A percentile compares a stretch with the other conserved stretches of the same genome.
phyloP scores from a whole-genome alignment of 2,329 filamentous ascomycete species.

The Neopestalotiopsis sp. region DNA sequence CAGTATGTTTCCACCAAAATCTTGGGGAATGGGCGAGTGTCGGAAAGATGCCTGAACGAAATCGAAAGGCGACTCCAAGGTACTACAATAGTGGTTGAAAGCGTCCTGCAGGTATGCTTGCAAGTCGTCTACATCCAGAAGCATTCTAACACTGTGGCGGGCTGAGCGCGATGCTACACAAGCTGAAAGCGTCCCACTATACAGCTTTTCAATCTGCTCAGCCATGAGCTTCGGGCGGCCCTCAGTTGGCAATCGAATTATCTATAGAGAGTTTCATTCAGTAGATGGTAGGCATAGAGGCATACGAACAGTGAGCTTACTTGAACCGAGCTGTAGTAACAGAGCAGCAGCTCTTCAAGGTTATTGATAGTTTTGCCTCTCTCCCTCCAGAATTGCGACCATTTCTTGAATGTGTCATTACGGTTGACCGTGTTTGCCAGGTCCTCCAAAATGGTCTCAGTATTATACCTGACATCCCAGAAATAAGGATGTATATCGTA shows the following conservation, averaged over 20 bases:
- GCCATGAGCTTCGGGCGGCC: conserved; percentile 48
- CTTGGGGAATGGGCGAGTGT: conserved; percentile 49
- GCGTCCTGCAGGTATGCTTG: conserved; percentile 52
- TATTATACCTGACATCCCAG: conserved; percentile 38
- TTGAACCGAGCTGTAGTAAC: conserved; percentile 49
- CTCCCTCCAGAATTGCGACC: conserved; percentile 37
- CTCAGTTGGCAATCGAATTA: conserved; percentile 47
- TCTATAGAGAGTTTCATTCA: background rate
- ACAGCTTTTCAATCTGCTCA: conserved; percentile 48
- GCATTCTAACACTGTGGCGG: conserved; percentile 47
- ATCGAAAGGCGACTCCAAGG: conserved; percentile 52
- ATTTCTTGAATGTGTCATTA: conserved; percentile 34
- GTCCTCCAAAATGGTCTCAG: conserved; percentile 35
- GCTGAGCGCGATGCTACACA: conserved; percentile 39
- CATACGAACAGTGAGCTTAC: conserved; percentile 18
- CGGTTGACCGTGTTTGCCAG: conserved; percentile 32
- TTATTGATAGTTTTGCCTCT: conserved; percentile 42
- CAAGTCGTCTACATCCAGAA: conserved; percentile 50
- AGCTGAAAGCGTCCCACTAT: conserved; percentile 41
- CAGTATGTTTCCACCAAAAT: conserved; percentile 55
- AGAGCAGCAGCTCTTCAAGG: conserved; percentile 45
- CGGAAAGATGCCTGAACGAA: conserved; percentile 51
- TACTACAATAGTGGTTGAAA: conserved; percentile 53
- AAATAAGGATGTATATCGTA: conserved; percentile 31
- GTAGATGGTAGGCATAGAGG: background rate